Base-by-base conservation (phyloP, 2,329 filamentous ascomycete species). In the Kalaharituber pfeilii region DNA sequence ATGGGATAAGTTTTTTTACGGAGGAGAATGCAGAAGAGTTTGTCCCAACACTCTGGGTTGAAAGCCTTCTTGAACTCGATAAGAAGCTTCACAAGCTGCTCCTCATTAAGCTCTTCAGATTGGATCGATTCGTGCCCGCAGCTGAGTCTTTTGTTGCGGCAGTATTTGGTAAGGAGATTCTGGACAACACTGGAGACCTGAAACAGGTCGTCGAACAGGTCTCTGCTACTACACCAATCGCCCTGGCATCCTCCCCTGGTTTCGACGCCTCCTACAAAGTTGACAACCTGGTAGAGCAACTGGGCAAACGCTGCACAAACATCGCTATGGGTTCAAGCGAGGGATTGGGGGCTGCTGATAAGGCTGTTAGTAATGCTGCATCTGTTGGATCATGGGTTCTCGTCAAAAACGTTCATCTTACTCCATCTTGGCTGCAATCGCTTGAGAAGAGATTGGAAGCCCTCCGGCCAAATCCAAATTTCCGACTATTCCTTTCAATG, bases 241-340 rank as follows among this genome's bases (percentile, higher is more conserved):
- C 91, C 2, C 77, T 98, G 30, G 89, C 89, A 64, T 98, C 91
- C 5, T 95, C 84, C 65, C 87, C 89, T 57, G 91, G 91, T 33
- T 98, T 98, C 67, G 91, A 98, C 69, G 93, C 93, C 53, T 94
- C 86, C 67, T 98, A 96, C 79, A 98, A 98, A 74, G 91, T 98
- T 57, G 91, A 98, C 68, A 86, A 82, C 57, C 75, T 98, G 53
- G 93, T 96, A 27, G 86, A 94, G 69, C 79, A 86, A 61, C 81
- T 80, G 67, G 78, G 79, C 56, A 81, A 86, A 51, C 81, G 78
- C 53, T 98, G 91, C 71, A 88, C 87, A 56, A 95, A 95, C 68
- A 95, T 98, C 66, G 93, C 93, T 63, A 98, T 98, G 91, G 91
- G 91, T 65, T 96, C 91, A 47, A 93, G 93, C 65, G 91, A 98